Evolutionary conservation across 2,329 filamentous ascomycete genomes (phyloP).

Genomic region (Paramyrothecium sp.): DNA sequence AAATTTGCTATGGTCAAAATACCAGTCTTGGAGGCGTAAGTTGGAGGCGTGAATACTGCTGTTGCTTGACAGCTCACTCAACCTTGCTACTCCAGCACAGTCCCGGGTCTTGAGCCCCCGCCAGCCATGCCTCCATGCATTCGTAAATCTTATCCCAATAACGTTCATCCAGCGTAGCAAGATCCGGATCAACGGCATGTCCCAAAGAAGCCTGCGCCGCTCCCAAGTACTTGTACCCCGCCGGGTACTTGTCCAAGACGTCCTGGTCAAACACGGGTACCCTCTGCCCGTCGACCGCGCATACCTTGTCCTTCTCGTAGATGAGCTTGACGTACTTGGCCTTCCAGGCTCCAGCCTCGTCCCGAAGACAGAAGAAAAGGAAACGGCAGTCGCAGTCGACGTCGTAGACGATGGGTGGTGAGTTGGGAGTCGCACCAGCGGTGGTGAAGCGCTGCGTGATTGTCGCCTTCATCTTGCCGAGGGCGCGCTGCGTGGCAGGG

Average conservation of each 20-base stretch:
- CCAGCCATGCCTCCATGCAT: slow-evolving; percentile 1
- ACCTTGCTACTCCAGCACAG: neutral
- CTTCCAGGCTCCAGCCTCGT: slow-evolving; percentile 31
- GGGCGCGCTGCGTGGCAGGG: slow-evolving; percentile 34
- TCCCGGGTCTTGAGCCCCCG: neutral
- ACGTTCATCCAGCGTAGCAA: slow-evolving; percentile 1
- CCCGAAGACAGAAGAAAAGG: slow-evolving; percentile 40
- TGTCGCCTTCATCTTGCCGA: slow-evolving; percentile 54
- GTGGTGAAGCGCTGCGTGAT: slow-evolving; percentile 48
- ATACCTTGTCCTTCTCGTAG: slow-evolving; percentile 49
- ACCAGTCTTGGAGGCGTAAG: no score
- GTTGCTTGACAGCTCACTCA: no score
- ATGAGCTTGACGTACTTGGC: slow-evolving; percentile 45
- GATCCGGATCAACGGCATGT: slow-evolving; percentile 31
- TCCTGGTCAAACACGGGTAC: slow-evolving; percentile 35
- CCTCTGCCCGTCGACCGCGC: slow-evolving; percentile 39
- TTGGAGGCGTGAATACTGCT: no score
- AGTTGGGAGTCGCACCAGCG: neutral
- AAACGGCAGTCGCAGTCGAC: slow-evolving; percentile 51
- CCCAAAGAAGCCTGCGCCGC: slow-evolving; percentile 44
- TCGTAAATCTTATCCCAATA: slow-evolving; percentile 1
- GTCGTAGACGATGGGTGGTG: slow-evolving; percentile 32
- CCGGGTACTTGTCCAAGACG: slow-evolving; percentile 36
- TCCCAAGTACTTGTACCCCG: slow-evolving; percentile 45
- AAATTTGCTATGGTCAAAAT: no score